Evolutionary conservation across 371 early-diverging fungal species (phyloP), one percentile per base, ranked within the genome.

Genomic region (Syncephalis fuscata): DNA sequence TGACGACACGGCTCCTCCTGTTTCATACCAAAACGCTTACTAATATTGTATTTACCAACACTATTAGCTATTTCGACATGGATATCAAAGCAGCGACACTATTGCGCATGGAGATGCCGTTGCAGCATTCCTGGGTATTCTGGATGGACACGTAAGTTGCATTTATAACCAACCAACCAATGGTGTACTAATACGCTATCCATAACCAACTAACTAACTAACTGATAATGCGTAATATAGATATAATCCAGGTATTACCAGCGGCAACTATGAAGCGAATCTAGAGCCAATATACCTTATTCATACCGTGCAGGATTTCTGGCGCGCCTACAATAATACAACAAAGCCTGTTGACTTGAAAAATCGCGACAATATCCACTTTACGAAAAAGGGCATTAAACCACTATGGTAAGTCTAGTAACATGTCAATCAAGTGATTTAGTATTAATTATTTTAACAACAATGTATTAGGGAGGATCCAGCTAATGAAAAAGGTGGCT

Each of bases 391-490:
- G 24, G 58, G 51, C 16, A 48, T 57, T 20, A 43, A 47, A 39
- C 58, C 58, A 14, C 43, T 53, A 32, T 57, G 58, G 58, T 57
- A 53, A 45, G 22, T 71, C 46, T 71, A 70, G 68, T 52, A 70
- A 70, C 50, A n/a, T n/a, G n/a, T n/a, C n/a, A n/a, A n/a, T n/a
- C n/a, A n/a, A n/a, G n/a, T n/a, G n/a, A n/a, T n/a, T n/a, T n/a
- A n/a, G n/a, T n/a, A n/a, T n/a, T n/a, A n/a, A n/a, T n/a, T n/a
- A n/a, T n/a, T n/a, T n/a, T n/a, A n/a, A n/a, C n/a, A n/a, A 19
- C 77, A 77, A 51, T 76, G 79, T 51, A 78, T 81, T 49, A 73
- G 87, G 87, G 87, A 86, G 60, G 87, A 86, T 61, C 71, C 73
- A 38, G 62, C 57, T 46, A 86, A 86, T 62, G 73, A 74, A 52